phyloP scores from a whole-genome alignment of 208 protist genomes.

The Leishmania arabica region DNA sequence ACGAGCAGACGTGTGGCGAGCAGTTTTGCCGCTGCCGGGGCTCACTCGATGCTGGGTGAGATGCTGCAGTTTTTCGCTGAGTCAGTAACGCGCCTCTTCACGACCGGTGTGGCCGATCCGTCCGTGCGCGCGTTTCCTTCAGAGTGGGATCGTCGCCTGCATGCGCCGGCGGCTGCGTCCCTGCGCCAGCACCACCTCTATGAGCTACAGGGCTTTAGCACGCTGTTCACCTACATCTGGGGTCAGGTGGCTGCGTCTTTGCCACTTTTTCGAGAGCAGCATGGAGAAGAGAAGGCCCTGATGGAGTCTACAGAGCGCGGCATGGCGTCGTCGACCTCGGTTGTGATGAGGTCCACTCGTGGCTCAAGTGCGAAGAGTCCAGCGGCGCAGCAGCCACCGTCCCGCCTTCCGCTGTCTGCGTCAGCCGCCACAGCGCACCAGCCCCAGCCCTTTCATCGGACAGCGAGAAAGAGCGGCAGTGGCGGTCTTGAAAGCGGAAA shows the following conservation, averaged over 20 bases:
- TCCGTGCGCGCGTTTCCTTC: conserved; percentile 50
- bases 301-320: not conserved
- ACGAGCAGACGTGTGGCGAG: conserved; percentile 40
- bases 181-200: conserved; percentile 44
- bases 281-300: not conserved
- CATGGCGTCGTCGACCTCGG: not conserved
- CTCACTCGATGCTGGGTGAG: conserved; percentile 60
- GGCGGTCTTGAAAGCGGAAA: too few relatives aligned
- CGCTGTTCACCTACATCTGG: conserved; percentile 65
- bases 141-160: conserved; percentile 50
- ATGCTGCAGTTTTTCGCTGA: conserved; percentile 65
- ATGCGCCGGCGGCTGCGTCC: conserved; percentile 13
- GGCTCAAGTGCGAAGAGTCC: not conserved
- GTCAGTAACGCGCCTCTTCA: conserved; percentile 52
- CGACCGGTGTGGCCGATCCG: conserved; percentile 41
- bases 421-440: not conserved
- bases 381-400: not conserved
- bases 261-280: not conserved
- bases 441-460: not conserved
- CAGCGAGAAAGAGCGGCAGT: not conserved
- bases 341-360: not conserved
- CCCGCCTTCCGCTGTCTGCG: not conserved
- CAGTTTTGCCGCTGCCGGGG: conserved; percentile 61
- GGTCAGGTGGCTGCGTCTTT: conserved; percentile 48
- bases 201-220: conserved; percentile 77